These are phyloP conservation scores for Taphrina deformans DNA, from an alignment of 1,139 yeast species.

Conservation along the genomic window DNA sequence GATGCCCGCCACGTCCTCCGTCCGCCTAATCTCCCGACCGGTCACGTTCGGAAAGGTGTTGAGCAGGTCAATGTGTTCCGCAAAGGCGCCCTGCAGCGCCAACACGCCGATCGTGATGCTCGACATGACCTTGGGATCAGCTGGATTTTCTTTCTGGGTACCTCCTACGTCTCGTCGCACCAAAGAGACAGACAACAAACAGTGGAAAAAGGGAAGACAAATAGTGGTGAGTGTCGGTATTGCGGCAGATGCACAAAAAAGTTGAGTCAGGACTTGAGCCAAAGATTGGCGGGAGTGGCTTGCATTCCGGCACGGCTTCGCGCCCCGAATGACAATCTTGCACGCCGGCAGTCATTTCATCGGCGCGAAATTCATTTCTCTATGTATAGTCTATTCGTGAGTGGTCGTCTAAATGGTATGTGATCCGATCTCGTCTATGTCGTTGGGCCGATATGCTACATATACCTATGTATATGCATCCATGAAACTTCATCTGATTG, in stretches of 20 bases:
- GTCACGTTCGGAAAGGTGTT: constrained; percentile 40
- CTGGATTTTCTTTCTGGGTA: too few relatives aligned
- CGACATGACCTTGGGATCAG: constrained; percentile 19
- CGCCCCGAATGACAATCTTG: not conserved
- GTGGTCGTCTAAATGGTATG: not conserved
- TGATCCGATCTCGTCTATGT: not conserved
- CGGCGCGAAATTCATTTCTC: not conserved
- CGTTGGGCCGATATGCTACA: not conserved
- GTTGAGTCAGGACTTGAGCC: not conserved
- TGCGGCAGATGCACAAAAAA: too few relatives aligned
- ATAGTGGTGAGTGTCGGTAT: too few relatives aligned
- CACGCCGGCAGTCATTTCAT: not conserved
- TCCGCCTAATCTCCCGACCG: constrained; percentile 57
- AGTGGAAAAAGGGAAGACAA: too few relatives aligned
- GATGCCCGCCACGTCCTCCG: constrained; percentile 54
- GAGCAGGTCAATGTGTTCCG: constrained; percentile 65
- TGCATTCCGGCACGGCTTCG: not conserved
- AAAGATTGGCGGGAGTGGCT: constrained; percentile 1
- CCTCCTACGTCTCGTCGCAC: too few relatives aligned
- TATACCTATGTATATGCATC: not conserved
- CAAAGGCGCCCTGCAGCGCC: constrained; percentile 79
- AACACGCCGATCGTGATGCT: constrained; percentile 60
- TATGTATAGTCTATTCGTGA: not conserved
- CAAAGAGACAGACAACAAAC: too few relatives aligned
- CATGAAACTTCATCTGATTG: too few relatives aligned